Base-by-base conservation (phyloP, 805 yeast genomes). In the Barnettozyma californica region DNA sequence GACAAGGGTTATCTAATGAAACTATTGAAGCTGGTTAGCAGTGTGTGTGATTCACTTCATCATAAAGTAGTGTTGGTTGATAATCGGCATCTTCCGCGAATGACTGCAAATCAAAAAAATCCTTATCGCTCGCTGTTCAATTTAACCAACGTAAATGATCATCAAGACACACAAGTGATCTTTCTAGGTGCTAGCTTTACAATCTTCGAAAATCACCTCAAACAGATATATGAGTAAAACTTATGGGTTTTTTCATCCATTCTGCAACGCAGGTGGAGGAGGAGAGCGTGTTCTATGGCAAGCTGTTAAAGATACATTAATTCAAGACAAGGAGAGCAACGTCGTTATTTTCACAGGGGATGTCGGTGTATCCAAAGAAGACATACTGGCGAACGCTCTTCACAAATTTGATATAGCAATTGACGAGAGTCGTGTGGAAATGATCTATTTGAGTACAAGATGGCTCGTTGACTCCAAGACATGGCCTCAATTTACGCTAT, bases 221-320 rank as follows among this genome's bases (percentile, higher is more conserved):
- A 13, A 5, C 6, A 29, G 13, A 13, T 16, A 16, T 18, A 47
- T 47, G 50, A 38, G 18, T 4, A 53, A 50, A 35, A 65, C 88
- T 10, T 84, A 72, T 62, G 99, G 98, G 6, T 91, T 86, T 60
- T 90, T 94, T 70, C 99, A 94, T 67, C 99, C 99, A 0, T 87
- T 84, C 58, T 90, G 97, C 54, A 87, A 87, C 63, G 95, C 96
- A 36, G 96, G 95, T 41, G 99, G 99, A 18, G 99, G 99, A 27
- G 99, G 99, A 21, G 99, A 94, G 63, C 79, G 92, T 48, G 99
- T 94, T 0, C 70, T 94, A 37, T 94, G 99, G 99, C 90, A 87
- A 47, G 96, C 97, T 0, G 87, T 92, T 7, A 76, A 78, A 55
- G 75, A 83, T 29, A 86, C 96, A 0, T 69, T 91, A 50, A 54